phyloP scores from a whole-genome alignment of 2,329 filamentous ascomycete genomes.

The Hypocreales sp. region DNA sequence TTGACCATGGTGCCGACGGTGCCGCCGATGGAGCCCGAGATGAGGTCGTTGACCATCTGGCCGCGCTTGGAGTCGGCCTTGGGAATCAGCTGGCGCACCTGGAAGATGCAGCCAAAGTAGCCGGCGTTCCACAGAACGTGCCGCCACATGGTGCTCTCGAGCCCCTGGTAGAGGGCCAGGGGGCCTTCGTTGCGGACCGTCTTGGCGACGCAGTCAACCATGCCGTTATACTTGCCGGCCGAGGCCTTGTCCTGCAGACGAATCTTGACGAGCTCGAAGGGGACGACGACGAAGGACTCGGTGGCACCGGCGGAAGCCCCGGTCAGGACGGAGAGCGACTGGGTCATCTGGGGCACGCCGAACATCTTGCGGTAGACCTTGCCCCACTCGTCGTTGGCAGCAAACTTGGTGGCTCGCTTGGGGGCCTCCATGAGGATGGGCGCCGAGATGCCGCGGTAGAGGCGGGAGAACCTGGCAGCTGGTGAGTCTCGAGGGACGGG shows the following conservation, averaged over 20 bases:
- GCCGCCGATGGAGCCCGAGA: slow-evolving; percentile 77
- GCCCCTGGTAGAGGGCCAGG: slow-evolving; percentile 86
- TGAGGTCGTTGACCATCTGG: slow-evolving; percentile 74
- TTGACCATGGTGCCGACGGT: slow-evolving; percentile 83
- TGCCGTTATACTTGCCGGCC: slow-evolving; percentile 72
- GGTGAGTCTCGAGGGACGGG: slow-evolving; percentile 7
- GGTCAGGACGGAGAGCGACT: slow-evolving; percentile 80
- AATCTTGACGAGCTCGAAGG: slow-evolving; percentile 98
- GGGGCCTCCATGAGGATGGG: slow-evolving; percentile 94
- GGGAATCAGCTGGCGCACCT: slow-evolving; percentile 75
- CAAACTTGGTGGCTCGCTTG: slow-evolving; percentile 96
- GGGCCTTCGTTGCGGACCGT: slow-evolving; percentile 72
- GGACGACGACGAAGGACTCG: slow-evolving; percentile 91
- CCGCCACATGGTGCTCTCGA: slow-evolving; percentile 93
- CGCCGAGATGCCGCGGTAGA: slow-evolving; percentile 91
- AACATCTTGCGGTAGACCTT: slow-evolving; percentile 83
- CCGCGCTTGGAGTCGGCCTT: slow-evolving; percentile 63
- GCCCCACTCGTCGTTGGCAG: slow-evolving; percentile 97
- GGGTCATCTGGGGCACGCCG: slow-evolving; percentile 74
- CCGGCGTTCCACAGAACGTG: slow-evolving; percentile 83
- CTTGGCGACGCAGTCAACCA: slow-evolving; percentile 66
- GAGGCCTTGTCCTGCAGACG: slow-evolving; percentile 91
- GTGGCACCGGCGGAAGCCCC: slow-evolving; percentile 91
- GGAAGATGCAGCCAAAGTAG: slow-evolving; percentile 98
- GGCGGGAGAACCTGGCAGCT: slow-evolving; percentile 55